Evolutionary conservation across 2,329 filamentous ascomycete species (phyloP), one percentile per base, ranked within the genome.

Genomic region (Aaosphaeria arxii): DNA sequence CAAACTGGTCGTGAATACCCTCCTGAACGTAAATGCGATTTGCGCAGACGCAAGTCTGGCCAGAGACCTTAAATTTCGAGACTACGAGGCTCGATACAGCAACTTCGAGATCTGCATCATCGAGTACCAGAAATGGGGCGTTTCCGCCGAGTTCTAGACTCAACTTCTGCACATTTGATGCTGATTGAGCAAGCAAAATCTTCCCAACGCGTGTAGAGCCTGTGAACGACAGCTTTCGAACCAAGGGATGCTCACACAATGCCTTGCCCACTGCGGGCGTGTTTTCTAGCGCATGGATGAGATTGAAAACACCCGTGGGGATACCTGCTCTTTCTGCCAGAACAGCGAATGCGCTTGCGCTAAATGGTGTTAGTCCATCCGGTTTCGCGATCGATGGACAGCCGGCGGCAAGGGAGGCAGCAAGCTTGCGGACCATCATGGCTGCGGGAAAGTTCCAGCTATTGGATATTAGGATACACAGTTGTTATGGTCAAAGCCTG

Each of bases 391-490:
- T 75, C 80, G 89, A 86, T 2, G 84, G 82, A 62, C 84, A 87
- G 1, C 84, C 84, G 2, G 84, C 84, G 0, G 84, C 84, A 31
- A 87, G 65, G 0, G 84, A 84, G 6, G 84, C 82, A 44, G 78
- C 75, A 2, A 78, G 82, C 61, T 87, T 87, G 28, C 84, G 75
- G 33, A 86, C 66, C 7, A 86, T 76, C 79, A 87, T 73, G 13
- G 81, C 82, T 44, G 84, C 71, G 1, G 82, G 82, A 54, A 85
- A 86, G 57, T 87, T 85, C 84, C 84, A 87, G 17, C 17, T 24
- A 24, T 24, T 24, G 17, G 17, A 24, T 3, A 24, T 24, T 24
- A 24, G 17, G 17, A 24, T 24, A 24, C 17, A 24, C 17, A 24
- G 17, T 24, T 24, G 17, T 24, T 24, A 24, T 24, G 17, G 17